Evolutionary conservation across 2,329 filamentous ascomycete species (phyloP).

Genomic region (Aquanectria penicillioides): DNA sequence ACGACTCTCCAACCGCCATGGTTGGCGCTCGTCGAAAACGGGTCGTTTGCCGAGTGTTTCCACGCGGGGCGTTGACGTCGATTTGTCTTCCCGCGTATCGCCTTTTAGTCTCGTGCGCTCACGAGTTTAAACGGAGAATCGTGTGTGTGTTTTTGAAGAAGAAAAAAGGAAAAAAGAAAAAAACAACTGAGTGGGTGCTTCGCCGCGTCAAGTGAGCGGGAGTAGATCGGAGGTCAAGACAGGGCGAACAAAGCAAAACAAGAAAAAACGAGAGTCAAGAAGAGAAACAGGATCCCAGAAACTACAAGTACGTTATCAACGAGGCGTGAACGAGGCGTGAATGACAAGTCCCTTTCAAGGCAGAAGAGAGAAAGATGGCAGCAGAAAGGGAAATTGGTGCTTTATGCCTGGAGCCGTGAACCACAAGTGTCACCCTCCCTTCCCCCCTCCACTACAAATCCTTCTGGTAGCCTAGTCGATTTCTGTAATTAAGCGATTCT

Average conservation of each 20-base stretch:
- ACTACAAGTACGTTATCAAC: too few relatives aligned
- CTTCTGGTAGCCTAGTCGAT: not conserved
- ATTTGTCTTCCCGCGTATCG: not conserved
- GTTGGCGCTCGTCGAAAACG: not conserved
- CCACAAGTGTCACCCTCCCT: not conserved
- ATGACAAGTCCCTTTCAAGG: too few relatives aligned
- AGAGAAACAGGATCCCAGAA: not conserved
- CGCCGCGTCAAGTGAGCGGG: too few relatives aligned
- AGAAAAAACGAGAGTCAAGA: not conserved
- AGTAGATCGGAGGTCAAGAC: too few relatives aligned
- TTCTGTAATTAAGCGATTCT: not conserved
- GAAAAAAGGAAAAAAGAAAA: not conserved
- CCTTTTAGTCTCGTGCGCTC: too few relatives aligned
- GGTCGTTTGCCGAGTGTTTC: too few relatives aligned
- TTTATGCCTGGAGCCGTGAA: constrained; percentile 7
- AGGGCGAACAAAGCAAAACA: not conserved
- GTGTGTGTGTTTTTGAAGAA: too few relatives aligned
- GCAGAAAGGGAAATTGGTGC: not conserved
- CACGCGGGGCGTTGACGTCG: not conserved
- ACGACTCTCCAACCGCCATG: constrained; percentile 38
- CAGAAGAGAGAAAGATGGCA: not conserved
- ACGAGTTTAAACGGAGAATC: too few relatives aligned
- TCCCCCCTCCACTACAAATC: not conserved
- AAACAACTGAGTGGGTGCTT: not conserved
- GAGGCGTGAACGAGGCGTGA: too few relatives aligned